phyloP scores from a whole-genome alignment of 768 basidiomycete species.

The Scleroderma bovista region DNA sequence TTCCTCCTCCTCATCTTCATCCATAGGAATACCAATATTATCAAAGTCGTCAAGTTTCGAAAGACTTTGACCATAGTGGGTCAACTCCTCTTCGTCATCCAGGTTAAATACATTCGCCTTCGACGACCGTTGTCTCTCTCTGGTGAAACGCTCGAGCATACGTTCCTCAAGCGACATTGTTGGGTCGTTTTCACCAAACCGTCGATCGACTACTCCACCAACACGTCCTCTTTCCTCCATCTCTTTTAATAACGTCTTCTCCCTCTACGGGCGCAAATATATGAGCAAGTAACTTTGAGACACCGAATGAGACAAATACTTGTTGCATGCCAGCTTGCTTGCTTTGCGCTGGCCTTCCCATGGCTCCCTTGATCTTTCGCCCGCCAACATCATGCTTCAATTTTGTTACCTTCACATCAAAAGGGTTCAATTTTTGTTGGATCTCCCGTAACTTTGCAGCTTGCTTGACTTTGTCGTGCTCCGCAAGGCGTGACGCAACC shows the following conservation, averaged over 20 bases:
- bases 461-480: constrained; percentile 79
- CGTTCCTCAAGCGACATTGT: constrained; percentile 92
- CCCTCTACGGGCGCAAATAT: constrained; percentile 46
- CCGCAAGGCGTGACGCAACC: constrained; percentile 44
- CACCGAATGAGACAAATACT: constrained; percentile 39
- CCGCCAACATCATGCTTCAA: constrained; percentile 93
- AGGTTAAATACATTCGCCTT: constrained; percentile 82
- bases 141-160: constrained; percentile 94
- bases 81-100: constrained; percentile 87
- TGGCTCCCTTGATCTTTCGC: constrained; percentile 74
- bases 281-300: constrained; percentile 4
- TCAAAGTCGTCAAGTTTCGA: constrained; percentile 85
- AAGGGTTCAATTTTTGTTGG: constrained; percentile 83
- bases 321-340: constrained; percentile 89
- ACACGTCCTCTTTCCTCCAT: constrained; percentile 74
- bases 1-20: constrained; percentile 45
- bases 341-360: constrained; percentile 80
- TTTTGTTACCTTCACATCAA: constrained; percentile 89
- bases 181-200: constrained; percentile 95
- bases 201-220: constrained; percentile 87
- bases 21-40: constrained; percentile 48
- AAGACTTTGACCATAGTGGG: constrained; percentile 86
- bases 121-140: constrained; percentile 75
- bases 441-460: constrained; percentile 79
- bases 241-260: constrained; percentile 85